Evolutionary conservation across 306 rosid genomes (phyloP), one percentile per base, ranked within the genome.

Genomic region (Parietaria judaica): DNA sequence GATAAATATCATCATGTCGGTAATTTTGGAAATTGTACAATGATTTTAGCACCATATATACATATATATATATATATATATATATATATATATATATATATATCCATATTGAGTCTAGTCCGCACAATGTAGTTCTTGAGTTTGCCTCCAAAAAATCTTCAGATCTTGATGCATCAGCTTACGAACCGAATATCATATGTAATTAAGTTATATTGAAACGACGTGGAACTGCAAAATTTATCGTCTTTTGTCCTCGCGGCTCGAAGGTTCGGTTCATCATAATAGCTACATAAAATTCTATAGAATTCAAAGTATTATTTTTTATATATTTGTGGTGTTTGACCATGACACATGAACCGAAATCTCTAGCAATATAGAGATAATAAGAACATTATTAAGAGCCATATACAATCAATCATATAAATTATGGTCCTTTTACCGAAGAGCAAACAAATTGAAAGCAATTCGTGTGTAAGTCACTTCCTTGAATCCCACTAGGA

Each of bases 1-100:
- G 53, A 73, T 23, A 67, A 64, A 61, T 69, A 53, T 69, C 73
- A 65, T 17, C 35, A 69, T 81, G 80, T 72, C 82, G 66, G 74
- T 56, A 66, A n/a, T 49, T 39, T 55, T 48, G 36, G 69, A 73
- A 60, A 3, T 60, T 36, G 17, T 46, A 61, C 55, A 63, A 73
- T 67, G 73, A 35, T 66, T 51, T 60, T 37, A 57, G 56, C 36
- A 67, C 51, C 51, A 47, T 38, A 66, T 46, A 6, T 17, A n/a
- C n/a, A n/a, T n/a, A n/a, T n/a, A n/a, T n/a, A n/a, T n/a, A n/a
- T n/a, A n/a, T n/a, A n/a, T n/a, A n/a, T n/a, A n/a, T n/a, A 23
- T 23, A 23, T 23, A 23, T 23, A 23, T 23, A 23, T 23, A 23
- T 23, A 23, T 23, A 2, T 23, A 23, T 23, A 0, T 23, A n/a